Percentiles rank a stretch among this genome's conserved stretches.
Conservation (phyloP, 2,329 filamentous ascomycete species). For the Apiospora koreana region DNA sequence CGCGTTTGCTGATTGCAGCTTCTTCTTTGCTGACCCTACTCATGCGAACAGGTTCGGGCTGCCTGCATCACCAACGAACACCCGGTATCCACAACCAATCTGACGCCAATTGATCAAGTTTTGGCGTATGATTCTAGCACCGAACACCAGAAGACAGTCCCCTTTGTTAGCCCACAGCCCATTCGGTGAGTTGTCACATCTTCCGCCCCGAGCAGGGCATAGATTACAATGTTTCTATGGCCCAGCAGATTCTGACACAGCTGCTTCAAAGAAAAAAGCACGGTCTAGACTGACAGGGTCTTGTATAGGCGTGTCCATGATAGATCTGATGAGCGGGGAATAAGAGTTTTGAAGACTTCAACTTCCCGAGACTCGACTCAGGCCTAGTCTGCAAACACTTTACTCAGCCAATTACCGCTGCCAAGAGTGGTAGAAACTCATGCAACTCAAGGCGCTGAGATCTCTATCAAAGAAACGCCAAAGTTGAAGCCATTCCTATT, state of each 20-base stretch:
- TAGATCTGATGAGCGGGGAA: slow-evolving; percentile 24
- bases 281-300: slow-evolving; percentile 16
- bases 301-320: slow-evolving; percentile 19
- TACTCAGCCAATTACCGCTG: slow-evolving; percentile 30
- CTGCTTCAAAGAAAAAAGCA: slow-evolving; percentile 12
- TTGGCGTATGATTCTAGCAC: not conserved
- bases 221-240: slow-evolving; percentile 8
- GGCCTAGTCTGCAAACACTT: slow-evolving; percentile 34
- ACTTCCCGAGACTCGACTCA: slow-evolving; percentile 37
- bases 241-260: slow-evolving; percentile 9
- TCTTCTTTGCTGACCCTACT: slow-evolving; percentile 30
- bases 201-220: not conserved
- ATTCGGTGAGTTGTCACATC: slow-evolving; percentile 22
- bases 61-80: slow-evolving; percentile 42
- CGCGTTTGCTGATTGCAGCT: slow-evolving; percentile 39
- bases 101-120: not conserved
- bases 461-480: slow-evolving; percentile 20
- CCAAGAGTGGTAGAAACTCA: slow-evolving; percentile 22
- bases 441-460: slow-evolving; percentile 32
- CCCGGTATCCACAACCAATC: slow-evolving; percentile 18
- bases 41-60: slow-evolving; percentile 50
- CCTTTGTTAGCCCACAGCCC: slow-evolving; percentile 19
- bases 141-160: slow-evolving; percentile 15
- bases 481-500: slow-evolving; percentile 30
- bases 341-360: slow-evolving; percentile 28